Conservation (phyloP, 805 yeast genomes). For the Lachancea waltii region DNA sequence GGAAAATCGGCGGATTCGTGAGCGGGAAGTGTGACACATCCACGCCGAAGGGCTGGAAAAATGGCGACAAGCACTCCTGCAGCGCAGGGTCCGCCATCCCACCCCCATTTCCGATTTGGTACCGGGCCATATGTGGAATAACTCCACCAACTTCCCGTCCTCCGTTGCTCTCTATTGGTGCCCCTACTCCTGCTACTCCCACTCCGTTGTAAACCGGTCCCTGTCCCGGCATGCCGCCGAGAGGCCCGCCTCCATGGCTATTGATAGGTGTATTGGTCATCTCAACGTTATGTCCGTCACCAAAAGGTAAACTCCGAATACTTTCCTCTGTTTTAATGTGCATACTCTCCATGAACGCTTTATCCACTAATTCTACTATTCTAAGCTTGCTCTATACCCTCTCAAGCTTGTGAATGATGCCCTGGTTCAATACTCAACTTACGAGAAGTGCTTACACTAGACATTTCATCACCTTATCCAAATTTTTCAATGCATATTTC, state of each 20-base stretch:
- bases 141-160: neutral
- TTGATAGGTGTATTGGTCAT: neutral
- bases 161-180: neutral
- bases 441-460: neutral
- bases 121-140: neutral
- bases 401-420: no score
- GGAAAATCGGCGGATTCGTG: slow-evolving; percentile 42
- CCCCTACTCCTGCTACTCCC: neutral
- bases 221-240: neutral
- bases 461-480: neutral
- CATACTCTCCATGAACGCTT: neutral
- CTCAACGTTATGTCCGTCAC: neutral
- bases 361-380: neutral
- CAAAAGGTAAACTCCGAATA: neutral
- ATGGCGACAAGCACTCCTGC: slow-evolving; percentile 37
- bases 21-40: slow-evolving; percentile 40
- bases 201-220: neutral
- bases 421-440: no score
- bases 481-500: slow-evolving; percentile 2
- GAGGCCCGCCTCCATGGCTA: neutral
- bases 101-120: slow-evolving; percentile 1
- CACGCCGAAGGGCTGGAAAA: slow-evolving; percentile 39
- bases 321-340: slow-evolving; percentile 1
- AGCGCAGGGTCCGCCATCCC: slow-evolving; percentile 26
- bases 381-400: no score